Base-by-base conservation (phyloP, 192 early-diverging fungal species). In the Umbelopsis sp. region DNA sequence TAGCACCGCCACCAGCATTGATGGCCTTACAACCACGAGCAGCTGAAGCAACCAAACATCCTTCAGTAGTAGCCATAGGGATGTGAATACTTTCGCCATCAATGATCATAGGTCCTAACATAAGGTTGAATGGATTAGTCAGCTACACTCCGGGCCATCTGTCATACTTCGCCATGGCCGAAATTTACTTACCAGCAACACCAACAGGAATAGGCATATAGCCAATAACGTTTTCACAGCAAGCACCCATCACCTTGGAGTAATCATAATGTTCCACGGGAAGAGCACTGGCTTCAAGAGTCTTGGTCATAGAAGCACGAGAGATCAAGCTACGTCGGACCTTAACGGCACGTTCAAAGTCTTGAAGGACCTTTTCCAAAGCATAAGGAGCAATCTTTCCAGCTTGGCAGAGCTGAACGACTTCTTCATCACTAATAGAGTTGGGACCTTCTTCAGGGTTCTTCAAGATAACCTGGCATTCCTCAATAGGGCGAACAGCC, bases 1-100 rank as follows among this genome's bases (percentile, higher is more conserved):
- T 81, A 13, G 94, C 94, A 61, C 95, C 96, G 48, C 93, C 92
- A 30, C 92, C 91, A 37, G 89, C 86, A 69, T 90, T 92, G 70
- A 97, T 95, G 20, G 95, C 96, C 80, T 97, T 97, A 78, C 96
- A 97, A 7, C 96, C 96, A 70, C 96, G 90, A 23, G 94, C 91
- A 20, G 95, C 90, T 20, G 94, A 95, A 21, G 96, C 96, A 8
- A 97, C 87, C 45, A 97, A 79, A 65, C 86, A 88, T 51, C 96
- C 96, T 81, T 97, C 96, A 27, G 95, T 97, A 10, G 96, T 97
- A 2, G 95, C 95, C 96, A 97, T 97, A 21, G 96, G 96, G 7
- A 97, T 85, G 69, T 95, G 93, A 35, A 92, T 80, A 15, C 83
- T 46, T 74, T 94, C 85, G 22, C 90, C 93, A 74, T 97, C 94